Base-by-base conservation (phyloP, 768 basidiomycete species). In the Podaxis rugospora region DNA sequence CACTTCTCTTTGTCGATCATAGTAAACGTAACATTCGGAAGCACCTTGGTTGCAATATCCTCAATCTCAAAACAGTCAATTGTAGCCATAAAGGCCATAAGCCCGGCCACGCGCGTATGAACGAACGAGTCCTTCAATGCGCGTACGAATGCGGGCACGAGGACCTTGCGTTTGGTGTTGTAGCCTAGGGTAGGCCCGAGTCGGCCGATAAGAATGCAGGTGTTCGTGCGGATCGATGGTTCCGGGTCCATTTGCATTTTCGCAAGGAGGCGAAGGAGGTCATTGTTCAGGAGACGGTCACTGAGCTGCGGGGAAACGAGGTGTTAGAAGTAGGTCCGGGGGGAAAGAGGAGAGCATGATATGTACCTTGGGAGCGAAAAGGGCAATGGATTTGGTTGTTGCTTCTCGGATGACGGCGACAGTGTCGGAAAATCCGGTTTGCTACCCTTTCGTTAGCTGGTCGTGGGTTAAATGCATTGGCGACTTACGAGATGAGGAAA, bases 41-140 rank as follows among this genome's bases (percentile, higher is more conserved):
- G 85, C 0, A 98, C 95, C 69, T 90, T 95, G 2, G 81, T 83
- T 0, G 95, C 95, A 23, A 98, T 70, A 58, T 98, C 97, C 57
- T 97, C 92, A 13, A 83, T 71, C 55, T 92, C 94, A 65, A 91
- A 98, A 63, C 89, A 90, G 39, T 97, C 95, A 23, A 89, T 84
- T 0, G 93, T 94, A 4, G 95, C 95, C 88, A 94, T 97, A 65
- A 98, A 87, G 21, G 93, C 92, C 93, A 95, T 95, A 37, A 98
- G 71, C 0, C 93, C 96, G 0, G 97, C 96, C 1, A 96, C 93
- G 42, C 97, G 81, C 3, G 94, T 89, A 70, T 96, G 96, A 0
- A 96, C 88, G 70, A 98, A 98, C 0, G 84, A 72, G 69, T 99
- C 97, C 70, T 93, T 94, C 40, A 98, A 70, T 1, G 93, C 91